These are phyloP conservation scores for Mediolabrus comicus DNA, from an alignment of 108 stramenopile species.

Conservation along the genomic window DNA sequence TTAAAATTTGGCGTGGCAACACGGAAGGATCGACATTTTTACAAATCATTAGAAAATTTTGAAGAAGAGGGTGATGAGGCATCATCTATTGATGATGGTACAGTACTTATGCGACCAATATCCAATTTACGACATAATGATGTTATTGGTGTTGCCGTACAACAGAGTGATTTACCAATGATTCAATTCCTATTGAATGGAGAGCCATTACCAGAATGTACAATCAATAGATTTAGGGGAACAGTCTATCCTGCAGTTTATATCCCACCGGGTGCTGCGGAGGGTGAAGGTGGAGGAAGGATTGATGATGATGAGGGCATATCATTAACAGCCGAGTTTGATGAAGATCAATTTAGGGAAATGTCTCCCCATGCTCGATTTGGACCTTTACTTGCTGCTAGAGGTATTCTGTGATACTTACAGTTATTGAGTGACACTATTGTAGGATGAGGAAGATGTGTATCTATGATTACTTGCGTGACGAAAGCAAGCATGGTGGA, in stretches of 20 bases:
- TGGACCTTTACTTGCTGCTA: conserved; percentile 75
- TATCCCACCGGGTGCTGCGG: conserved; percentile 49
- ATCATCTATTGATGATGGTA: conserved; percentile 51
- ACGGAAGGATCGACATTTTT: conserved; percentile 71
- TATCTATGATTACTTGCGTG: neutral
- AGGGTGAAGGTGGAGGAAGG: conserved; percentile 1
- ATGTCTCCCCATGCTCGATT: conserved; percentile 73
- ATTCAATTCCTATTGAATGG: conserved; percentile 83
- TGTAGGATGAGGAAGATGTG: neutral
- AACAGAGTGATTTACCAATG: conserved; percentile 86
- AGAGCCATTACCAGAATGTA: conserved; percentile 66
- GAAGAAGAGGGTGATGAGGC: conserved; percentile 54
- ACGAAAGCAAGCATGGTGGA: neutral
- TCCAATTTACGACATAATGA: conserved; percentile 63
- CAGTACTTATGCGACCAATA: conserved; percentile 65
- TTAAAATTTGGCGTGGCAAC: conserved; percentile 78
- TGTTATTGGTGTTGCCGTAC: conserved; percentile 77
- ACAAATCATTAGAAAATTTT: conserved; percentile 47
- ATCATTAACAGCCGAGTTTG: conserved; percentile 47
- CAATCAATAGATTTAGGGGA: conserved; percentile 80
- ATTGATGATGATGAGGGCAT: conserved; percentile 37
- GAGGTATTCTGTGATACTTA: conserved; percentile 76
- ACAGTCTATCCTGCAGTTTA: conserved; percentile 71
- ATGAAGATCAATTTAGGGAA: conserved; percentile 66
- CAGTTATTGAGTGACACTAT: neutral